Base-by-base conservation (phyloP, 179 eudicot genomes). In the Patellifolia procumbens region DNA sequence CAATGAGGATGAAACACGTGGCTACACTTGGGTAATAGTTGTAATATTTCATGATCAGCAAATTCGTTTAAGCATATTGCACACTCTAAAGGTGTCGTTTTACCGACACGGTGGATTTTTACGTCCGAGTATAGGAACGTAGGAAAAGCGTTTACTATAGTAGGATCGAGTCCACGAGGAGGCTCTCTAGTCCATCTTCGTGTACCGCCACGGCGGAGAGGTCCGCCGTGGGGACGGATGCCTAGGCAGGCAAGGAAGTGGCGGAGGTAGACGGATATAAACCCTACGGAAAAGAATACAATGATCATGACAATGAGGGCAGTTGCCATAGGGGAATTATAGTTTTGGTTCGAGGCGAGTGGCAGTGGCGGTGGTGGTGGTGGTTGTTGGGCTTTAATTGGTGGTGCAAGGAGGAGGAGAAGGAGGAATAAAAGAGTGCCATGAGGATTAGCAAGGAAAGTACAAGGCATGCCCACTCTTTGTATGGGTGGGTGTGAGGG, bases 1-100 rank as follows among this genome's bases (percentile, higher is more conserved):
- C 96, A 91, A 32, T 82, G 70, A 17, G 84, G 80, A 28, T 89
- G 96, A 73, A 91, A 91, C 70, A 91, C 96, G 84, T 91, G 96
- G 75, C 80, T 72, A 64, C 96, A 91, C 9, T 68, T 75, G 0
- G 96, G 96, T 7, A 91, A 72, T 37, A 91, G 64, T 4, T 88
- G 83, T 4, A 91, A 79, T 1, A 70, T 74, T 24, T 88, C 93
- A 15, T 63, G 45, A 45, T 87, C 90, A 9, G 78, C 80, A 48
- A 88, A 91, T 55, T 91, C 93, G 69, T 35, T 80, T 34, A 85
- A 16, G 35, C 96, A 91, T n/a, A 91, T 85, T 61, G 93, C 93
- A 77, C 96, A 89, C 74, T 91, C 96, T 34, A 88, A 74, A 42
- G 76, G 78, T 4, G 73, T 70, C 3, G 68, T 81, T 35, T 82